phyloP scores from a whole-genome alignment of 306 rosid genomes.

The Cicer bijugum region DNA sequence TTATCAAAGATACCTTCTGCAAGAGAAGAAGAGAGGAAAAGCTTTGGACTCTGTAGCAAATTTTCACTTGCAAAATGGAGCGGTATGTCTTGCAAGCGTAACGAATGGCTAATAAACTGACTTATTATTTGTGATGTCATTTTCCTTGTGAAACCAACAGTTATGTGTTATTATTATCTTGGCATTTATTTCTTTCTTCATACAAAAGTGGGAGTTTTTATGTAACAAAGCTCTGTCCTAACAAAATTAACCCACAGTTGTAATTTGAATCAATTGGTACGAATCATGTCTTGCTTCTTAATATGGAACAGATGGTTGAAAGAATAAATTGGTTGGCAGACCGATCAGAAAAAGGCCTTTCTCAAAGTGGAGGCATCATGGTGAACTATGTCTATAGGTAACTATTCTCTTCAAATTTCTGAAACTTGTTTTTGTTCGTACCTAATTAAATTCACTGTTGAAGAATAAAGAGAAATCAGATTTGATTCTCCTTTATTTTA shows the following conservation, averaged over 20 bases:
- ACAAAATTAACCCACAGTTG: conserved; percentile 16
- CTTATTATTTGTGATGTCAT: conserved; percentile 38
- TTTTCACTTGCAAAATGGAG: conserved; percentile 98
- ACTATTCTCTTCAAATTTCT: conserved; percentile 32
- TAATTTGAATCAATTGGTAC: conserved; percentile 34
- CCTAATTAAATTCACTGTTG: background rate
- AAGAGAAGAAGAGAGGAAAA: conserved; percentile 97
- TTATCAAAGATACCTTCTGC: conserved; percentile 77
- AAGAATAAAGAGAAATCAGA: too few relatives aligned
- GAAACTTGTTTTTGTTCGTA: conserved; percentile 29
- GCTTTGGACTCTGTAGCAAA: conserved; percentile 95
- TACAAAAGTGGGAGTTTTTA: conserved; percentile 8
- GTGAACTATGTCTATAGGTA: conserved; percentile 95
- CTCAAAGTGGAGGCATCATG: conserved; percentile 93
- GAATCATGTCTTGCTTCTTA: conserved; percentile 38
- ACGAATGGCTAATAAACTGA: conserved; percentile 12
- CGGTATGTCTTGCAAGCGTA: conserved; percentile 59
- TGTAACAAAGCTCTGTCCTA: conserved; percentile 35
- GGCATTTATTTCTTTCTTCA: conserved; percentile 27
- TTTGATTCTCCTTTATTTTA: too few relatives aligned
- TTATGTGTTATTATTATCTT: conserved; percentile 38
- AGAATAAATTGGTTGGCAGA: conserved; percentile 95
- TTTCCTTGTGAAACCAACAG: conserved; percentile 36
- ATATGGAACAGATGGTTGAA: conserved; percentile 76
- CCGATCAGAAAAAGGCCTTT: conserved; percentile 76